A percentile compares a stretch with the other conserved stretches of the same genome.
Conservation (phyloP, 2,329 filamentous ascomycete species). For the Pseudogymnoascus pannorum region DNA sequence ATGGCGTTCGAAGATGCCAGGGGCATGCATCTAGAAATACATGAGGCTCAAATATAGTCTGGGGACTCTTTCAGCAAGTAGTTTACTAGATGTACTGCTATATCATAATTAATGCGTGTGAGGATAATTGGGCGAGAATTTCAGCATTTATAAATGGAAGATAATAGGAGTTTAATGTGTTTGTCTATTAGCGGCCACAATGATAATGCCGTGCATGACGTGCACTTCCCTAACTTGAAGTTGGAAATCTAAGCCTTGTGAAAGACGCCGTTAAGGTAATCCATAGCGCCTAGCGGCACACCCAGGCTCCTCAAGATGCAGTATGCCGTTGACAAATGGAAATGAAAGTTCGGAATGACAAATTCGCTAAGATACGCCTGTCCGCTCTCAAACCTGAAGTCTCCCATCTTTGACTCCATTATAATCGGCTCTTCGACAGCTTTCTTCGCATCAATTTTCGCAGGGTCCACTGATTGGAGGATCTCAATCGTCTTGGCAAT, state of each 20-base stretch:
- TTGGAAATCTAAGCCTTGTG: background rate
- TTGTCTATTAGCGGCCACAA: background rate
- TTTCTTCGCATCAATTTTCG: background rate
- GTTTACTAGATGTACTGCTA: background rate
- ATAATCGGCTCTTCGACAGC: background rate
- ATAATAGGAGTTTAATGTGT: background rate
- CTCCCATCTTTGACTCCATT: background rate
- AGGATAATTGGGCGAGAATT: background rate
- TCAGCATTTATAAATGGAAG: background rate
- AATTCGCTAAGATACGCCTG: slow-evolving; percentile 32
- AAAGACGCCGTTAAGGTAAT: slow-evolving; percentile 30
- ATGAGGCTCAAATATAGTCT: background rate
- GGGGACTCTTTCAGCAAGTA: background rate
- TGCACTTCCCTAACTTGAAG: background rate
- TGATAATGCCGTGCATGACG: background rate
- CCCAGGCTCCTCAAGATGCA: slow-evolving; percentile 40
- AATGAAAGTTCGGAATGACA: slow-evolving; percentile 42
- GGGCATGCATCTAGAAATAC: background rate
- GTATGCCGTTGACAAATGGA: slow-evolving; percentile 42
- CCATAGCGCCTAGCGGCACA: slow-evolving; percentile 40
- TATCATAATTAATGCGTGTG: background rate
- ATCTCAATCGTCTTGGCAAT: slow-evolving; percentile 38
- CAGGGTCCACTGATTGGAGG: slow-evolving; percentile 33
- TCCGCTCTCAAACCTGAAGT: slow-evolving; percentile 18
- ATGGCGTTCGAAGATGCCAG: background rate